Conservation (phyloP, 73 alveolate genomes). For the Breviolum minutum region DNA sequence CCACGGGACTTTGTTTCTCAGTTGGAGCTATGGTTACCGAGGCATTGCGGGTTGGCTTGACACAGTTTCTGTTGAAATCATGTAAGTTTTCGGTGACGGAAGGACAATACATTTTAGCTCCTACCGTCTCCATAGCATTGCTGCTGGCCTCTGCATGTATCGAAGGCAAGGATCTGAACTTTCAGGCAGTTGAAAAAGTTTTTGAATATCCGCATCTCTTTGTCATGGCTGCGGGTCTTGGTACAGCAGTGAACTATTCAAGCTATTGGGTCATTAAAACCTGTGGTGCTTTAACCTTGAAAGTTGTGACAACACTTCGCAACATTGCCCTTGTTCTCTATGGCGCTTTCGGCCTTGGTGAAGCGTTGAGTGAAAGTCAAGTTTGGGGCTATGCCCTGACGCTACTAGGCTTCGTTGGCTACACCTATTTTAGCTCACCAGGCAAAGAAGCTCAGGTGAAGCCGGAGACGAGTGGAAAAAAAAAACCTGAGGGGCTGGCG, state of each 20-base stretch:
- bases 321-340: slow-evolving; percentile 20
- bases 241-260: neutral
- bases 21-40: slow-evolving; percentile 40
- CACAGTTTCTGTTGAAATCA: slow-evolving; percentile 8
- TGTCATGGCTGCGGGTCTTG: too few species aligned
- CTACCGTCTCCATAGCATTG: neutral
- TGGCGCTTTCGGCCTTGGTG: slow-evolving; percentile 28
- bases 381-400: neutral
- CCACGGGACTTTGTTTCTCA: slow-evolving; percentile 2
- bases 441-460: too few species aligned
- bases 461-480: too few species aligned
- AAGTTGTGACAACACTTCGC: slow-evolving; percentile 43
- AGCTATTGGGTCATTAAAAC: slow-evolving; percentile 40
- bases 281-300: slow-evolving; percentile 39
- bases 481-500: too few species aligned
- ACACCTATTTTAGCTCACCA: slow-evolving; percentile 5
- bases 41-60: slow-evolving; percentile 40
- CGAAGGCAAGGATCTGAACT: neutral
- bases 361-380: neutral
- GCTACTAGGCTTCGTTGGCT: slow-evolving; percentile 22
- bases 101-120: slow-evolving; percentile 40
- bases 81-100: slow-evolving; percentile 26
- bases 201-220: too few species aligned
- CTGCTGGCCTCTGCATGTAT: neutral
- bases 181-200: too few species aligned